Conservation (phyloP, 2,329 filamentous ascomycete genomes). For the Aspergillus arachidicola region DNA sequence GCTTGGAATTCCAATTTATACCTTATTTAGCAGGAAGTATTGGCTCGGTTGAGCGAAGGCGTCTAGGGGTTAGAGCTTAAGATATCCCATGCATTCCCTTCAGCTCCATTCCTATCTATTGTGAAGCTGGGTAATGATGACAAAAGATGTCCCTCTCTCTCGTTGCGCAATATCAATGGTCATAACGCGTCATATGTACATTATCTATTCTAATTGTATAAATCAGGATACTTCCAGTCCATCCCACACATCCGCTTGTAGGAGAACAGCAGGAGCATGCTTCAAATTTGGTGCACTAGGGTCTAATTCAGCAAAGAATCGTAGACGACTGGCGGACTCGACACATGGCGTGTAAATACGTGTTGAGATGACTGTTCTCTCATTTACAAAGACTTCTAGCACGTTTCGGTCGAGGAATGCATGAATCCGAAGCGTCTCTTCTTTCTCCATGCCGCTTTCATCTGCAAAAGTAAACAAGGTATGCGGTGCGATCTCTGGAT, state of each 20-base stretch:
- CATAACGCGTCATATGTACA: constrained; percentile 8
- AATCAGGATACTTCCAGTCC: neutral
- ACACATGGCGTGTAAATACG: constrained; percentile 33
- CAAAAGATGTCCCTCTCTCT: neutral
- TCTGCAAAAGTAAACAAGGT: constrained; percentile 47
- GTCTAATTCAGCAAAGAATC: neutral
- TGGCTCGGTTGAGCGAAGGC: no score
- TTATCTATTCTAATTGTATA: neutral
- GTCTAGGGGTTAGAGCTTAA: no score
- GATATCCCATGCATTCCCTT: no score
- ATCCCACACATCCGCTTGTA: neutral
- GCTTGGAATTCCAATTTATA: no score
- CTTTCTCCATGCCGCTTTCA: constrained; percentile 18
- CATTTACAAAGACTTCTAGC: constrained; percentile 52
- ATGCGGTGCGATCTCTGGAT: constrained; percentile 44
- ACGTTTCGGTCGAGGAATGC: constrained; percentile 48
- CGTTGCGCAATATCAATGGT: neutral
- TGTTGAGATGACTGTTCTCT: constrained; percentile 46
- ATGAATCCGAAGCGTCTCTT: constrained; percentile 45
- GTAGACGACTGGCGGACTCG: constrained; percentile 9
- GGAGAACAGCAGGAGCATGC: neutral
- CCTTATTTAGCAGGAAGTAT: no score
- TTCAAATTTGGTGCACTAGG: neutral
- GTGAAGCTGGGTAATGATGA: neutral
- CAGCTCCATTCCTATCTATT: no score